Conservation (phyloP, 2,329 filamentous ascomycete species). For the Fusarium sp. region DNA sequence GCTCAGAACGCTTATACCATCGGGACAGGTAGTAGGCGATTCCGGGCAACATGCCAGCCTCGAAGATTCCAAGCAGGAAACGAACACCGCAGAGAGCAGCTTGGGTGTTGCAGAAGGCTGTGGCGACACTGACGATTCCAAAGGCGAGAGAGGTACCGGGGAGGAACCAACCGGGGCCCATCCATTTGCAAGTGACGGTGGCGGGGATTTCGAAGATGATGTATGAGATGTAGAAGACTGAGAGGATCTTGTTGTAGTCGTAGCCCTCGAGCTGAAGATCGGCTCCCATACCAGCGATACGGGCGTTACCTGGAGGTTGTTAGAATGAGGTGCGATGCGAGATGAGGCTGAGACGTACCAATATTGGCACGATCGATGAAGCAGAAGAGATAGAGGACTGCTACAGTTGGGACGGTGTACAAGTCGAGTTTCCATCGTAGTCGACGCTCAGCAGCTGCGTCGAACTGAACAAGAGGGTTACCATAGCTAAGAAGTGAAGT, state of each 20-base stretch:
- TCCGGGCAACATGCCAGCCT: conserved; percentile 73
- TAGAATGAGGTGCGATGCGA: not conserved
- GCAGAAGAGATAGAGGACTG: conserved; percentile 76
- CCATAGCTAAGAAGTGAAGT: conserved; percentile 35
- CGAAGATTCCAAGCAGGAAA: conserved; percentile 70
- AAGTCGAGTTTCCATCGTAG: conserved; percentile 74
- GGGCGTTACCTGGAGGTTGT: conserved; percentile 56
- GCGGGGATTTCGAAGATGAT: conserved; percentile 73
- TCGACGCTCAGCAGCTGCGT: conserved; percentile 61
- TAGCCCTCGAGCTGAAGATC: conserved; percentile 67
- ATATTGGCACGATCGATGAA: conserved; percentile 82
- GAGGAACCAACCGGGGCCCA: conserved; percentile 74
- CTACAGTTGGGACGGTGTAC: conserved; percentile 72
- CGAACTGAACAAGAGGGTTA: conserved; percentile 44
- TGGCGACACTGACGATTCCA: conserved; percentile 68
- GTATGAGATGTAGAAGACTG: conserved; percentile 73
- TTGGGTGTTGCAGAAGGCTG: conserved; percentile 67
- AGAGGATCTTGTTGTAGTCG: conserved; percentile 72
- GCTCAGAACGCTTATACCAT: conserved; percentile 72
- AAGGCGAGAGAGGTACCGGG: conserved; percentile 67
- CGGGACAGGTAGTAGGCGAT: conserved; percentile 73
- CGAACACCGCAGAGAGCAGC: conserved; percentile 64
- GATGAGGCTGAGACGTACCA: conserved; percentile 55
- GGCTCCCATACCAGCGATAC: conserved; percentile 66
- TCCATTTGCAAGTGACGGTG: conserved; percentile 71